Percentiles rank a stretch among this genome's conserved stretches.
Evolutionary conservation across 2,329 filamentous ascomycete genomes (phyloP).

Genomic region (Colletotrichum sp.): DNA sequence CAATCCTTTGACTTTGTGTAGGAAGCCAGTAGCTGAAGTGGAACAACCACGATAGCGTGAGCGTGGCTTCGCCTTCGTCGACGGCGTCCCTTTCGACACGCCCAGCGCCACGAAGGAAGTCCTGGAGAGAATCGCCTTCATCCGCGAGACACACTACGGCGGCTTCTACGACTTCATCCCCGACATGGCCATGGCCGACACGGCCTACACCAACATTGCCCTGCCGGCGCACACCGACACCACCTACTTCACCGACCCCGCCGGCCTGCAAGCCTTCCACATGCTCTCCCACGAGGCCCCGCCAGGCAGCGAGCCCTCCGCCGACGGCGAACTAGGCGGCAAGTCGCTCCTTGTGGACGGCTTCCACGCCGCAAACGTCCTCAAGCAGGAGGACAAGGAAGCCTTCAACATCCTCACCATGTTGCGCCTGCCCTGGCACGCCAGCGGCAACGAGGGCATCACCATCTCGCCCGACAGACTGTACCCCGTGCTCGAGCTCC

Average conservation of each 20-base stretch:
- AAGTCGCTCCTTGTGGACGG: conserved; percentile 85
- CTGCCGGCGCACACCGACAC: conserved; percentile 91
- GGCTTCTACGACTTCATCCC: conserved; percentile 82
- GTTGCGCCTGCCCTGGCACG: conserved; percentile 74
- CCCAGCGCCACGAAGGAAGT: conserved; percentile 77
- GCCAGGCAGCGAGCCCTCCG: conserved; percentile 31
- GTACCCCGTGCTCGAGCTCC: conserved; percentile 75
- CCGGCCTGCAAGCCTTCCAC: conserved; percentile 91
- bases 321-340: conserved; percentile 60
- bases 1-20: not conserved
- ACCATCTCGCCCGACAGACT: conserved; percentile 74
- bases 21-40: not conserved
- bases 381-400: conserved; percentile 57
- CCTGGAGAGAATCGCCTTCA: conserved; percentile 82
- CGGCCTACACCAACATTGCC: conserved; percentile 86
- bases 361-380: conserved; percentile 70
- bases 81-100: conserved; percentile 65
- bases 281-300: conserved; percentile 78
- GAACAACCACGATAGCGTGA: conserved; percentile 51
- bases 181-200: conserved; percentile 86
- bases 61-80: conserved; percentile 80
- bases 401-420: conserved; percentile 63
- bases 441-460: conserved; percentile 87
- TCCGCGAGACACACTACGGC: conserved; percentile 91
- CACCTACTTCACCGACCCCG: conserved; percentile 93